phyloP scores from a whole-genome alignment of 2,329 filamentous ascomycete genomes.

The Epichloe coenophiala region DNA sequence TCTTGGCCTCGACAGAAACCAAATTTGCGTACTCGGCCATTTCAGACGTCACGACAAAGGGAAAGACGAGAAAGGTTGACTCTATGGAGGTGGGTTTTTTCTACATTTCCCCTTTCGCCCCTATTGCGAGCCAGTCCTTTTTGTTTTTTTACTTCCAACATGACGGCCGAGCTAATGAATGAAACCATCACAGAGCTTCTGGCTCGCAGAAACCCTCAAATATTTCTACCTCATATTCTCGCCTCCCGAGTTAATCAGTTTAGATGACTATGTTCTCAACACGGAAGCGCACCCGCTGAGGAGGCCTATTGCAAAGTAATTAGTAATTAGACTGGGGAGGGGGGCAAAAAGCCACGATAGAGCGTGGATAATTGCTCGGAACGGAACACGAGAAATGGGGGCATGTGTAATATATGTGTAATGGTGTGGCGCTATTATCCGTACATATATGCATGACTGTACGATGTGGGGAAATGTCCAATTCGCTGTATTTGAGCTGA shows the following conservation, averaged over 20 bases:
- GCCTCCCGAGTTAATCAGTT: slow-evolving; percentile 45
- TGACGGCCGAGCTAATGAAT: too few relatives aligned
- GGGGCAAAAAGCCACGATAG: neutral
- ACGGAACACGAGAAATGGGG: neutral
- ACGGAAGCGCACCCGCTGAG: slow-evolving; percentile 35
- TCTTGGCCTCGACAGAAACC: slow-evolving; percentile 31
- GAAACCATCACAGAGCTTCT: slow-evolving; percentile 43
- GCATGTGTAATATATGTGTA: too few relatives aligned
- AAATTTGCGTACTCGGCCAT: slow-evolving; percentile 35
- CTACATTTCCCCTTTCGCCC: neutral
- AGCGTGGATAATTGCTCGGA: neutral
- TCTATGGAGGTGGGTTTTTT: slow-evolving; percentile 40
- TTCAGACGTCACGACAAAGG: slow-evolving; percentile 23
- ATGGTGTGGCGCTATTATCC: neutral
- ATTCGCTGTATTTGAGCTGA: too few relatives aligned
- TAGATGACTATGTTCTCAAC: slow-evolving; percentile 55
- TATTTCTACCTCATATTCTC: slow-evolving; percentile 64
- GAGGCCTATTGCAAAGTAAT: neutral
- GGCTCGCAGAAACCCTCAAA: slow-evolving; percentile 61
- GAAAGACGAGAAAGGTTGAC: slow-evolving; percentile 31
- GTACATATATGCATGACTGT: too few relatives aligned
- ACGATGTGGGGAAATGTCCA: too few relatives aligned
- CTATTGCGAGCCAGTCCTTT: too few relatives aligned
- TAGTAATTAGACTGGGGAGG: too few relatives aligned
- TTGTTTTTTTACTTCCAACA: too few relatives aligned